phyloP scores from a whole-genome alignment of 1,284 basidiomycete genomes.

The Boletus smithii region DNA sequence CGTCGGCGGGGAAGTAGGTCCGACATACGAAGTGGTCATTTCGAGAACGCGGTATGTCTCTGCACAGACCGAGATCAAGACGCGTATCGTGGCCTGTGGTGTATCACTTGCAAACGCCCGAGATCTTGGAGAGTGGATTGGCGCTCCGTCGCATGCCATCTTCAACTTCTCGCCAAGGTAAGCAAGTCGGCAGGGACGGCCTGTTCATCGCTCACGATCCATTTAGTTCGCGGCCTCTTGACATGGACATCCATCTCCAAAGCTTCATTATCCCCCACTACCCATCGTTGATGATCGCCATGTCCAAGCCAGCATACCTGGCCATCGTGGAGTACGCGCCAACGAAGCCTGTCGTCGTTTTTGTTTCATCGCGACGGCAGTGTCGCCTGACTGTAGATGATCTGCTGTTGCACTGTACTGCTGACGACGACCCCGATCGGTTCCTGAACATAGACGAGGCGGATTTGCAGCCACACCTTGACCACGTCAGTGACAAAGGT shows the following conservation, averaged over 20 bases:
- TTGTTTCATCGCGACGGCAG: conserved; percentile 93
- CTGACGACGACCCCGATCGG: conserved; percentile 80
- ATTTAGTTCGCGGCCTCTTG: conserved; percentile 82
- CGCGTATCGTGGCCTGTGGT: conserved; percentile 89
- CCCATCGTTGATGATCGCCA: conserved; percentile 97
- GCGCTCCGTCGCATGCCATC: conserved; percentile 86
- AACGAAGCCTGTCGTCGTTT: conserved; percentile 85
- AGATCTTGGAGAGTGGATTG: conserved; percentile 98
- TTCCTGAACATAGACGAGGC: conserved; percentile 89
- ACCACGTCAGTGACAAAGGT: conserved; percentile 76
- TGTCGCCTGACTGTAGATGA: conserved; percentile 93
- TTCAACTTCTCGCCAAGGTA: conserved; percentile 97
- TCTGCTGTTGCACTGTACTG: conserved; percentile 83
- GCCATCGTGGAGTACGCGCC: conserved; percentile 88
- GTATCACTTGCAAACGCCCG: conserved; percentile 96
- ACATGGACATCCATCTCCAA: conserved; percentile 97
- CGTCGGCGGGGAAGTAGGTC: conserved; percentile 89
- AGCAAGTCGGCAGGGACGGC: conserved; percentile 13
- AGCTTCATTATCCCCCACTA: conserved; percentile 96
- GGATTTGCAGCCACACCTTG: conserved; percentile 86
- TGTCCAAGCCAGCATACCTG: conserved; percentile 98
- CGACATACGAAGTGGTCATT: conserved; percentile 94
- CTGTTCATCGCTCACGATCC: conserved; percentile 6
- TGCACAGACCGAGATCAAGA: conserved; percentile 89
- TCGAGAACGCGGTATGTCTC: conserved; percentile 94